A percentile compares a stretch with the other conserved stretches of the same genome.
These are phyloP conservation scores for Apiotrichum sp. DNA, from an alignment of 1,284 basidiomycete genomes.

Conservation along the genomic window DNA sequence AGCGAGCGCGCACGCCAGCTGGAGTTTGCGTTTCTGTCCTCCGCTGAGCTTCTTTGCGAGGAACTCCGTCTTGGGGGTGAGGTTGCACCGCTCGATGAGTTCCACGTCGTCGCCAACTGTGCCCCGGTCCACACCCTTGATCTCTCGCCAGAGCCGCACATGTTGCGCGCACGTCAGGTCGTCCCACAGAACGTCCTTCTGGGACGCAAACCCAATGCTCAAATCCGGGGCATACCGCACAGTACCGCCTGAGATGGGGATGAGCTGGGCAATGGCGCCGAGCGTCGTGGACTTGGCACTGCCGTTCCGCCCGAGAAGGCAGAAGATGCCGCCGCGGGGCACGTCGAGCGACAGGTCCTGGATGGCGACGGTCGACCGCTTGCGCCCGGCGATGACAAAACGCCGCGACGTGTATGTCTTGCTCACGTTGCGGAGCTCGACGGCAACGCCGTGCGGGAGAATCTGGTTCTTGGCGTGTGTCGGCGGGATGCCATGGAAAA, in stretches of 20 bases:
- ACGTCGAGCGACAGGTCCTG: slow-evolving; percentile 60
- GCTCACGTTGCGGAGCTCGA: slow-evolving; percentile 20
- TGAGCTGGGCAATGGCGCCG: slow-evolving; percentile 60
- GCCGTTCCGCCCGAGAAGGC: slow-evolving; percentile 60
- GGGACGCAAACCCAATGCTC: slow-evolving; percentile 65
- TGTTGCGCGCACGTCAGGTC: slow-evolving; percentile 70
- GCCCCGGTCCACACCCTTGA: slow-evolving; percentile 54
- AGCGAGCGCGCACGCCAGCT: slow-evolving; percentile 67
- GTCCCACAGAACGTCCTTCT: slow-evolving; percentile 74
- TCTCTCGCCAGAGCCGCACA: slow-evolving; percentile 62
- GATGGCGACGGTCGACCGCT: slow-evolving; percentile 56
- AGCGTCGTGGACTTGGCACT: slow-evolving; percentile 73
- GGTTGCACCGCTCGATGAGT: slow-evolving; percentile 63
- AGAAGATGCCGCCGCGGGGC: slow-evolving; percentile 64
- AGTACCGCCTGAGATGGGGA: slow-evolving; percentile 56
- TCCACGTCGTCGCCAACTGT: slow-evolving; percentile 51
- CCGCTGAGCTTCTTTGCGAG: slow-evolving; percentile 64
- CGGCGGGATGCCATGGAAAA: slow-evolving; percentile 32
- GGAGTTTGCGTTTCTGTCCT: slow-evolving; percentile 74
- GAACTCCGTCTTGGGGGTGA: slow-evolving; percentile 60
- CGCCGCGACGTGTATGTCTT: slow-evolving; percentile 25
- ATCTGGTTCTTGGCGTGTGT: not conserved
- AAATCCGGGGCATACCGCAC: slow-evolving; percentile 54
- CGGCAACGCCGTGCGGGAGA: slow-evolving; percentile 16
- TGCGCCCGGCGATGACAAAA: slow-evolving; percentile 27